A percentile compares a stretch with the other conserved stretches of the same genome.
Evolutionary conservation across 2,329 filamentous ascomycete species (phyloP).

Genomic region (Penicillium frequentans): DNA sequence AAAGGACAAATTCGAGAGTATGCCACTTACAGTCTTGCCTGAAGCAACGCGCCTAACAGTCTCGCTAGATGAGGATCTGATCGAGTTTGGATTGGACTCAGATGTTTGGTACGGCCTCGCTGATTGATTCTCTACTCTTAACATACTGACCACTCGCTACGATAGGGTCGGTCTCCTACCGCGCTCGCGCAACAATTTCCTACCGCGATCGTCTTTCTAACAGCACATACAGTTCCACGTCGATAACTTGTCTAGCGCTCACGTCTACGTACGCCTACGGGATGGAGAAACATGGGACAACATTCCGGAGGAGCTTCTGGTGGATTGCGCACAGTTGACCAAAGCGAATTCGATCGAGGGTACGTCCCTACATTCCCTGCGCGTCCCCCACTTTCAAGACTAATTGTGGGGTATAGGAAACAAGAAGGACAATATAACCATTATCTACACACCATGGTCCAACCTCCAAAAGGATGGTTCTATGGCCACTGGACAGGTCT

Average conservation of each 20-base stretch:
- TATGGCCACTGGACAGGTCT: slow-evolving; percentile 94
- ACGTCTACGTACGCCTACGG: slow-evolving; percentile 86
- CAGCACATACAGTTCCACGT: slow-evolving; percentile 74
- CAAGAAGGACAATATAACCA: slow-evolving; percentile 95
- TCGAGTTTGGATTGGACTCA: slow-evolving; percentile 86
- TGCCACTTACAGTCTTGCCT: slow-evolving; percentile 30
- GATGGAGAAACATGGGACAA: slow-evolving; percentile 81
- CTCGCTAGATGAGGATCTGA: slow-evolving; percentile 85
- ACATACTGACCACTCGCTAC: slow-evolving; percentile 5
- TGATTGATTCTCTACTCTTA: neutral
- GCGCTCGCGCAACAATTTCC: neutral
- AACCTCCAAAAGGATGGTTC: slow-evolving; percentile 94
- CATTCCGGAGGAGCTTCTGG: slow-evolving; percentile 72
- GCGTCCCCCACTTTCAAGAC: slow-evolving; percentile 6
- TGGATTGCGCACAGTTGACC: slow-evolving; percentile 92
- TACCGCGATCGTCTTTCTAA: neutral
- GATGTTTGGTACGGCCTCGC: slow-evolving; percentile 73
- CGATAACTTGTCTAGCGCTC: slow-evolving; percentile 94
- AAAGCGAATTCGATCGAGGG: slow-evolving; percentile 99
- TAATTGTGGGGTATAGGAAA: slow-evolving; percentile 62
- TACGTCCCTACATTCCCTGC: slow-evolving; percentile 31
- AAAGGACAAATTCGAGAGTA: slow-evolving; percentile 99
- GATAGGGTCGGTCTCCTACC: slow-evolving; percentile 31
- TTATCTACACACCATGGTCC: slow-evolving; percentile 97
- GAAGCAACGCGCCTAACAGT: slow-evolving; percentile 13